phyloP scores from a whole-genome alignment of 2,329 filamentous ascomycete species.

The Xylaria sp. region DNA sequence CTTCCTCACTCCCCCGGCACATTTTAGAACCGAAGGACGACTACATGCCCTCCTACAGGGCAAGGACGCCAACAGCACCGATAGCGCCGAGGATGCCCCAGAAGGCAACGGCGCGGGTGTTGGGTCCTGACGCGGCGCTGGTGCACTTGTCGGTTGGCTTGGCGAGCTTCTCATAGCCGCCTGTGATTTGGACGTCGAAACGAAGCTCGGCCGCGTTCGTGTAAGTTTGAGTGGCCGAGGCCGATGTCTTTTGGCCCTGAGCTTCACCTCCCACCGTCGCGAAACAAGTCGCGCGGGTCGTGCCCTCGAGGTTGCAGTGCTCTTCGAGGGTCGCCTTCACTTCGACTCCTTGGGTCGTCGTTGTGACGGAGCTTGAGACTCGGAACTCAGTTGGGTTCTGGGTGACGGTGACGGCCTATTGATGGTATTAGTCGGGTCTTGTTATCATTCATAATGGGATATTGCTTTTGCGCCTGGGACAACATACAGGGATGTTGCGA shows the following conservation, averaged over 20 bases:
- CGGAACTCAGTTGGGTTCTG: constrained; percentile 20
- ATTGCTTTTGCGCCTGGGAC: background rate
- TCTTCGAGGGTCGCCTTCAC: constrained; percentile 9
- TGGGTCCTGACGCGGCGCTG: constrained; percentile 8
- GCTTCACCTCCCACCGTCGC: constrained; percentile 2
- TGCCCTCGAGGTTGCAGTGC: constrained; percentile 15
- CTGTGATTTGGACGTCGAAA: constrained; percentile 18
- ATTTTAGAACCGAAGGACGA: background rate
- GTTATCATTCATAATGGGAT: background rate
- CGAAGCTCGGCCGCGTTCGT: background rate
- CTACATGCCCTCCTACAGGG: constrained; percentile 3
- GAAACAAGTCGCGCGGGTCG: constrained; percentile 17
- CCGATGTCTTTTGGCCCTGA: constrained; percentile 5
- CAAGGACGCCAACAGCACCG: constrained; percentile 18
- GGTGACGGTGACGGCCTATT: constrained; percentile 8
- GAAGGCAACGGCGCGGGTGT: constrained; percentile 19
- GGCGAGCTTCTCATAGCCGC: constrained; percentile 19
- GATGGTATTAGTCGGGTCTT: background rate
- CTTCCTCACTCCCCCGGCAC: background rate
- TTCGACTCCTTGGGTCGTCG: background rate
- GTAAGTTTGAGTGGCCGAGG: background rate
- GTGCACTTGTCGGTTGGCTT: constrained; percentile 21
- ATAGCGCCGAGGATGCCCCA: constrained; percentile 23
- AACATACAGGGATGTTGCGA: constrained; percentile 6
- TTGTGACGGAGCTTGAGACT: constrained; percentile 7